Evolutionary conservation across 2,329 filamentous ascomycete species (phyloP), one percentile per base, ranked within the genome.

Genomic region (Sporothrix mexicana): DNA sequence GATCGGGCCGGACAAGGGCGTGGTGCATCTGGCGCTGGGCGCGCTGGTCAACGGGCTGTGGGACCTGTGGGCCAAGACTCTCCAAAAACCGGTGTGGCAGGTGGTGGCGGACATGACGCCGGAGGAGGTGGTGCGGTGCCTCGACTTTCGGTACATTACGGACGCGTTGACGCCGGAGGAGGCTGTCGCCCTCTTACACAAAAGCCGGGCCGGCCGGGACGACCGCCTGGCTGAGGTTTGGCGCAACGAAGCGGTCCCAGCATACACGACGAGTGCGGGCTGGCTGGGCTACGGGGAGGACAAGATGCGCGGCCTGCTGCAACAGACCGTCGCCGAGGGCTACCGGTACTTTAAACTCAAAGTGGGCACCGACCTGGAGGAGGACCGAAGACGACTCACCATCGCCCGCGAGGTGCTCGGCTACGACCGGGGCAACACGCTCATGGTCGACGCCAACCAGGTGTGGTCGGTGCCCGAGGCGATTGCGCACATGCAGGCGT

Each of bases 371-470:
- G 88, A 88, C 76, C 79, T 97, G n/a, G 91, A 90, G 76, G 89
- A 91, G 75, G 94, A 97, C 81, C 87, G 87, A 77, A 85, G 87
- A 73, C 85, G 94, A 3, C 84, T 97, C 77, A 80, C 82, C 15
- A 94, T 97, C 80, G 93, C 93, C 5, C 86, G 94, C 61, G 89
- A 93, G 36, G 73, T 74, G 6, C 68, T 74, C 10, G 73, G 73
- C 70, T 74, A 73, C 62, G 93, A 97, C 81, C 85, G 87, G 79
- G 94, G 91, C 74, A 95, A 95, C 81, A 88, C 95, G 70, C 87
- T 97, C 77, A 97, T 97, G 94, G 91, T 97, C 13, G 94, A 97
- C 83, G 94, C 94, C 69, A 97, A 97, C 83, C 94, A 97, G 85
- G 87, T 96, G 73, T 97, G 94, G 94, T 93, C 91, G 68, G 94